Base-by-base conservation (phyloP, 2,329 filamentous ascomycete genomes). In the Aspergillus felis region DNA sequence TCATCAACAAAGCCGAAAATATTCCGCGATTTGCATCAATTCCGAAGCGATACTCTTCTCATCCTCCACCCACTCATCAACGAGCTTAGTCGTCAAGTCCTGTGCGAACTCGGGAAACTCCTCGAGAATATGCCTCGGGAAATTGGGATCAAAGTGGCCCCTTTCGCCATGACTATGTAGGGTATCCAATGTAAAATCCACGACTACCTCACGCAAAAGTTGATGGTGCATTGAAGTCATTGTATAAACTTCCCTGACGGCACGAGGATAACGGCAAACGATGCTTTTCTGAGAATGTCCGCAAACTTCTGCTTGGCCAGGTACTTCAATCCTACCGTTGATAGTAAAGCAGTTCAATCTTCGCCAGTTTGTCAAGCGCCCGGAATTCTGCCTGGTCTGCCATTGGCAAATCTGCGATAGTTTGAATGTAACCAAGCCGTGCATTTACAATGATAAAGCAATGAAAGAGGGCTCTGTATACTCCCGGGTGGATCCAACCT, bases 121-220 rank as follows among this genome's bases (percentile, higher is more conserved):
- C 24, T 47, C 44, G 2, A 47, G 44, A 24, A 47, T 47, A 47
- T 47, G 44, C 22, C 70, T 68, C 1, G 60, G 58, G 10, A 68
- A 71, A 50, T 58, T 72, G 8, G 60, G 65, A 17, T 68, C 69
- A 1, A 38, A 35, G 50, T 38, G 29, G 14, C 66, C 65, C 46
- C 50, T 51, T 14, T 56, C 64, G 27, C 20, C 22, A 12, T 47
- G 20, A 24, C 44, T 25, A 14, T 24, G 20, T 6, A 47, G 12
- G 22, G 20, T 10, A 20, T 47, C 44, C 22, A 47, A 20, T 3
- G 44, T 25, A 20, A 27, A 47, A 24, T 47, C 14, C 9, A 47
- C 44, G 12, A 47, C 44, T 47, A 14, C 44, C 4, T 27, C 22
- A 24, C 44, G 44, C 24, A 47, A 14, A 14, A 27, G 44, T 14